Evolutionary conservation across 352 stramenopile genomes (phyloP).

Genomic region (Phytophthora macrochlamydospora): DNA sequence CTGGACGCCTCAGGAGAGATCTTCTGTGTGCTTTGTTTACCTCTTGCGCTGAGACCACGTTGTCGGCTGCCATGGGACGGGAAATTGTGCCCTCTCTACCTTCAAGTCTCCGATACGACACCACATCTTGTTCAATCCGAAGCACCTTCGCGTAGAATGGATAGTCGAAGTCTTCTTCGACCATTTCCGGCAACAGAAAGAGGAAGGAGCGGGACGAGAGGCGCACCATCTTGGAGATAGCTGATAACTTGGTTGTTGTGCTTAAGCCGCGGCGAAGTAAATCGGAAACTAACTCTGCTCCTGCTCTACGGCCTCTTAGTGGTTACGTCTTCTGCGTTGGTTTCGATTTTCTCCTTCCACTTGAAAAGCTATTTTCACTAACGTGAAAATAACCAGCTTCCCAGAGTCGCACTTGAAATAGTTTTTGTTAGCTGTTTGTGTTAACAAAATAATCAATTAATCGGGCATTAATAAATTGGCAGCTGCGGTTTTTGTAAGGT

Average conservation of each 20-base stretch:
- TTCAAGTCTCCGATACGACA: conserved; percentile 4
- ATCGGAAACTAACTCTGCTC: background rate
- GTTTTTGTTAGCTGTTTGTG: too few species aligned
- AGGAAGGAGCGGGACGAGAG: conserved; percentile 6
- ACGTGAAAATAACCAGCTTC: background rate
- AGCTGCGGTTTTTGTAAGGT: too few species aligned
- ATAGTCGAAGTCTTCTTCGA: background rate
- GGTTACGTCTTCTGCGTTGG: background rate
- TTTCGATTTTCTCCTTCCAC: background rate
- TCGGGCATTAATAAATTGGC: too few species aligned
- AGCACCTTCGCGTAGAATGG: conserved; percentile 8
- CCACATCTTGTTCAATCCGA: background rate
- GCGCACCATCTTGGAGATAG: background rate
- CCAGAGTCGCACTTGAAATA: too few species aligned
- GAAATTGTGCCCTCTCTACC: background rate
- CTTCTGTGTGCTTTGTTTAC: background rate
- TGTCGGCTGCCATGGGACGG: background rate
- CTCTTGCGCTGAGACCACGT: background rate
- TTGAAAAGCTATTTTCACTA: background rate
- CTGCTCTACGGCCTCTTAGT: background rate
- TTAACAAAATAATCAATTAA: too few species aligned
- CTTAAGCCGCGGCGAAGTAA: background rate
- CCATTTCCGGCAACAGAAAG: background rate
- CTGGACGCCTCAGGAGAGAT: background rate
- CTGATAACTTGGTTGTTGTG: background rate